These are phyloP conservation scores for Cryptococcus floricola DNA, from an alignment of 1,284 basidiomycete species.

Conservation along the genomic window DNA sequence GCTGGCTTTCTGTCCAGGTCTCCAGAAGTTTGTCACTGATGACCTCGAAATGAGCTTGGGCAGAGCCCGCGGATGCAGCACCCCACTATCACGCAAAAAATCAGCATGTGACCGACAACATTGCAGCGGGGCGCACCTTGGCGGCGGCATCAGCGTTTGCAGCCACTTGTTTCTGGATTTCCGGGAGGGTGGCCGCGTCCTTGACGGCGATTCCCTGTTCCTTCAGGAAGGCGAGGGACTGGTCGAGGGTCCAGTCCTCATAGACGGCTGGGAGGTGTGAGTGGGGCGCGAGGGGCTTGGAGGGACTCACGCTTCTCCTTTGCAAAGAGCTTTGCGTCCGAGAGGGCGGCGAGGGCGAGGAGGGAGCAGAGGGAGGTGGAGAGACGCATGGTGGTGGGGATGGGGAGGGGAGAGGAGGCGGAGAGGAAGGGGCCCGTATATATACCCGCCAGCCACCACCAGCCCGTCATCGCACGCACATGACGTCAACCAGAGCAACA, in stretches of 20 bases:
- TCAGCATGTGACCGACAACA: constrained; percentile 47
- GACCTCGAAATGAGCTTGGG: constrained; percentile 64
- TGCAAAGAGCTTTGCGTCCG: constrained; percentile 43
- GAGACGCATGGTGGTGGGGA: constrained; percentile 25
- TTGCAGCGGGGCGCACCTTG: constrained; percentile 14
- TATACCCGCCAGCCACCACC: not conserved
- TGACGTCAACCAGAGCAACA: no score
- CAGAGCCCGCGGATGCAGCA: constrained; percentile 59
- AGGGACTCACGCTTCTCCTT: constrained; percentile 40
- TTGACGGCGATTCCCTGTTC: constrained; percentile 64
- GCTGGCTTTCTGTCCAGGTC: constrained; percentile 72
- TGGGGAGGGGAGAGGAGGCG: not conserved
- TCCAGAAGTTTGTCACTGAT: constrained; percentile 50
- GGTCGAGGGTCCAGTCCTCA: constrained; percentile 59
- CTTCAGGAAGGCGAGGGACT: constrained; percentile 67
- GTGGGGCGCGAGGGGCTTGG: not conserved
- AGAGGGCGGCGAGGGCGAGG: constrained; percentile 26
- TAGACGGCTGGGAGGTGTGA: constrained; percentile 52
- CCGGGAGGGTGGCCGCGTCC: constrained; percentile 47
- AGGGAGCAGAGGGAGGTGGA: constrained; percentile 24
- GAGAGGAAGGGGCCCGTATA: not conserved
- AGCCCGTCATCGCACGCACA: no score
- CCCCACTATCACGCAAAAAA: constrained; percentile 42
- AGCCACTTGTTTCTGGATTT: constrained; percentile 54
- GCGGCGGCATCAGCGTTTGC: constrained; percentile 54